phyloP scores from a whole-genome alignment of 164 flowering plant genomes.

The Magnolia changhungtana region DNA sequence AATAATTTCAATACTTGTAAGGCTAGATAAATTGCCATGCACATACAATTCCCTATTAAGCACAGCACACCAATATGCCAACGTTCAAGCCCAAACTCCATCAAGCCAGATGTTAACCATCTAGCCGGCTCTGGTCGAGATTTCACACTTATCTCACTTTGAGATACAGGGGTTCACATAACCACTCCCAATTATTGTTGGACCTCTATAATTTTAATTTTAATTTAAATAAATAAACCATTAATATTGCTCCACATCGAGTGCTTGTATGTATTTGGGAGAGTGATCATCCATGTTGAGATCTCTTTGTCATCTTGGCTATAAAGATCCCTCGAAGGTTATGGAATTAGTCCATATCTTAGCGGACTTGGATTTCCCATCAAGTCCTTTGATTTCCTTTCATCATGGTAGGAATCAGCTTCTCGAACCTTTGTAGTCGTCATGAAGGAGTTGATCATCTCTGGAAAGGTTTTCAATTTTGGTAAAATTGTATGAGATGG shows the following conservation, averaged over 20 bases:
- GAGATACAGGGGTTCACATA: constrained; percentile 36
- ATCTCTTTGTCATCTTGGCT: too few relatives aligned
- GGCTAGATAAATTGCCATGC: constrained; percentile 90
- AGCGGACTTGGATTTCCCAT: too few relatives aligned
- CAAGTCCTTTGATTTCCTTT: too few relatives aligned
- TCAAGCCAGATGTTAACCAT: constrained; percentile 56
- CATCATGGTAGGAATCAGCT: too few relatives aligned
- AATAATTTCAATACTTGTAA: constrained; percentile 58
- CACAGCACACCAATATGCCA: constrained; percentile 91
- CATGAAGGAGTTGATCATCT: too few relatives aligned
- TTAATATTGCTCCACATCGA: constrained; percentile 65
- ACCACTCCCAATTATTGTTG: constrained; percentile 55
- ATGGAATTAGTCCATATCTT: too few relatives aligned
- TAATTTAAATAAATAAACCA: constrained; percentile 51
- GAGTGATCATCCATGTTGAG: too few relatives aligned
- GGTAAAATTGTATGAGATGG: too few relatives aligned
- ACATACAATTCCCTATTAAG: constrained; percentile 87
- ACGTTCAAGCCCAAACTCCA: constrained; percentile 55
- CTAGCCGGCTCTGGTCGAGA: constrained; percentile 93
- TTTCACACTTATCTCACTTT: constrained; percentile 66
- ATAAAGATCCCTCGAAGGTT: too few relatives aligned
- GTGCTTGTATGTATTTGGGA: too few relatives aligned
- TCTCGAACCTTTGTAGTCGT: too few relatives aligned
- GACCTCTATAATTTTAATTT: constrained; percentile 36
- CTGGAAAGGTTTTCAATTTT: too few relatives aligned